Percentiles rank a stretch among this genome's conserved stretches.
Evolutionary conservation across 2,329 filamentous ascomycete species (phyloP).

Genomic region (Nakataea oryzae): DNA sequence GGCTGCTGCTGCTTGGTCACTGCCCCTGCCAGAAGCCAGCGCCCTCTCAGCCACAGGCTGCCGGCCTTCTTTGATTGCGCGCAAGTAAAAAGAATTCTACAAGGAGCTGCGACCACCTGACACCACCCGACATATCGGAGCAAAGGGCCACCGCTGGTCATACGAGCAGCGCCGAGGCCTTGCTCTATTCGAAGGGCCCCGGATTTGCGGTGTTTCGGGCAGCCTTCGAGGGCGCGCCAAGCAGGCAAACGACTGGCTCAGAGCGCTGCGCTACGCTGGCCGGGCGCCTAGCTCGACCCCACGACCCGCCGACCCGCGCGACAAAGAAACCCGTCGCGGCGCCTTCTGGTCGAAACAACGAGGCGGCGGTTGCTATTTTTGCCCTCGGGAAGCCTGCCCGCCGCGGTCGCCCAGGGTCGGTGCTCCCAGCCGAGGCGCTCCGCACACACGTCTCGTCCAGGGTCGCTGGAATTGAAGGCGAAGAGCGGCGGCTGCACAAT

Average conservation of each 20-base stretch:
- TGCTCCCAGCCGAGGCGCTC: not conserved
- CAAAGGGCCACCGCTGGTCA: not conserved
- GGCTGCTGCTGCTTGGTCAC: not conserved
- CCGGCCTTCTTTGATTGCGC: not conserved
- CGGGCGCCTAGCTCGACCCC: constrained; percentile 1
- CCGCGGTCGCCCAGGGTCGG: not conserved
- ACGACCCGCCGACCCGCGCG: not conserved
- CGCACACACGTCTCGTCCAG: not conserved
- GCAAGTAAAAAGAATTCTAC: not conserved
- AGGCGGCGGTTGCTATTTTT: not conserved
- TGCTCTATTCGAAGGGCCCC: not conserved
- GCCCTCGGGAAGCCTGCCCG: not conserved
- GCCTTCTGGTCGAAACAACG: constrained; percentile 1
- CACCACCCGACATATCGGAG: not conserved
- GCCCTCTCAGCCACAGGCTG: no score
- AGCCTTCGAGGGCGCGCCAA: not conserved
- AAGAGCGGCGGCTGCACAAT: not conserved
- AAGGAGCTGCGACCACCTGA: not conserved
- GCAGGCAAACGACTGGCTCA: constrained; percentile 2
- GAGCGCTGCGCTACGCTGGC: not conserved
- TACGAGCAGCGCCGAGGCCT: not conserved
- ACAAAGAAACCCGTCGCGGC: not conserved
- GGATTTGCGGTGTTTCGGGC: not conserved
- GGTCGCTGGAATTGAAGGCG: not conserved
- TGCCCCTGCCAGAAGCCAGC: not conserved